Evolutionary conservation across 2,329 filamentous ascomycete genomes (phyloP).

Genomic region (Arthrobotrys iridis): DNA sequence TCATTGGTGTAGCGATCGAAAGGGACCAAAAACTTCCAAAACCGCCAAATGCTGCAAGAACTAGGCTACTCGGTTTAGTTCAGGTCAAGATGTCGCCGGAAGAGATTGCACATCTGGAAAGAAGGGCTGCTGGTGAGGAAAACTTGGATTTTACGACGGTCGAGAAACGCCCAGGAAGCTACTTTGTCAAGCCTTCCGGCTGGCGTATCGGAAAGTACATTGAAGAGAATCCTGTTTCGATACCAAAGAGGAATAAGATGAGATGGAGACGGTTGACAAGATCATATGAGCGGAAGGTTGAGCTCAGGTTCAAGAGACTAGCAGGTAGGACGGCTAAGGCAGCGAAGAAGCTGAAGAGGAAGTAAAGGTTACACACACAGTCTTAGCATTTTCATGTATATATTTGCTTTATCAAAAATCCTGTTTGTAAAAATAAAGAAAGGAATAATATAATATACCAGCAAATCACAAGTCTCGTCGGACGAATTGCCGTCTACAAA

Average conservation of each 20-base stretch:
- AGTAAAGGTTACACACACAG: constrained; percentile 1
- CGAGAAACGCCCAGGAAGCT: constrained; percentile 24
- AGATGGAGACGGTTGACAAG: constrained; percentile 44
- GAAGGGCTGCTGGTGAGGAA: constrained; percentile 24
- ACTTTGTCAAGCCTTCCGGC: constrained; percentile 37
- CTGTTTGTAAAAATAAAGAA: constrained; percentile 11
- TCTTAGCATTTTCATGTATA: constrained; percentile 18
- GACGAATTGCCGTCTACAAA: neutral
- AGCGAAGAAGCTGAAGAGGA: constrained; percentile 39
- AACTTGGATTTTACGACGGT: constrained; percentile 29
- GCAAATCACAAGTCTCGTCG: neutral
- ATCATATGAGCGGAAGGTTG: constrained; percentile 28
- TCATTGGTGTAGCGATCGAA: constrained; percentile 91
- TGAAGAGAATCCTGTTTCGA: constrained; percentile 33
- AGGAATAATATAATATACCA: neutral
- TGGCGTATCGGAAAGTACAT: constrained; percentile 50
- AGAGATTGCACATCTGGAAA: constrained; percentile 31
- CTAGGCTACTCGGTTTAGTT: constrained; percentile 79
- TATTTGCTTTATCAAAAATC: constrained; percentile 7
- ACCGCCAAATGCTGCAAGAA: constrained; percentile 76
- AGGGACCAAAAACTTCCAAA: constrained; percentile 82
- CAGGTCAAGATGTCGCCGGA: constrained; percentile 37
- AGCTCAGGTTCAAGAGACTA: constrained; percentile 36
- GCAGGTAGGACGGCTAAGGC: constrained; percentile 19
- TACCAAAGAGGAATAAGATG: constrained; percentile 47